Evolutionary conservation across 2,329 filamentous ascomycete genomes (phyloP), one percentile per base, ranked within the genome.

Genomic region (Sporothrix dimorphospora): DNA sequence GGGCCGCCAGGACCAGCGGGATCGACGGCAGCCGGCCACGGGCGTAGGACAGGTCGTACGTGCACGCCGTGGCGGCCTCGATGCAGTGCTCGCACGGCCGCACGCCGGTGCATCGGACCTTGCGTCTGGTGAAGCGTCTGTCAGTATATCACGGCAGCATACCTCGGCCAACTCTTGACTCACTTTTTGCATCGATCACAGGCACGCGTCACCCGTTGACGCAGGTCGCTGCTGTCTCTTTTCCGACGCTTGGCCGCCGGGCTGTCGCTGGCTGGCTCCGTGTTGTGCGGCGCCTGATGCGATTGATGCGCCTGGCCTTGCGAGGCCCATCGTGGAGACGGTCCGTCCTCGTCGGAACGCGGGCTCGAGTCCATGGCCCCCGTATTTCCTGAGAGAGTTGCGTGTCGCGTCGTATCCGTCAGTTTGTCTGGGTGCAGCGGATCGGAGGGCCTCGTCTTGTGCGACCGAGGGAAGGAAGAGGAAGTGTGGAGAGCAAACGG

Each of bases 21-120:
- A 93, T 83, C 90, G 61, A 63, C 91, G n/a, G 90, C 90, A 59
- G 90, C 89, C 24, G 68, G 14, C 71, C 72, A 1, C 76, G 85
- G 73, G 68, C 51, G 27, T 73, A 71, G 27, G 59, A 61, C 19
- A 66, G 34, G 11, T 72, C 71, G 59, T 72, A 72, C 1, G 71
- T 72, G 67, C 71, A 72, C 6, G 5, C 14, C 19, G 34, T 12
- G 3, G 27, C 57, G 34, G 71, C 71, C 19, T 65, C 71, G 24
- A 57, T 38, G 40, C 71, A 72, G 47, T 57, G 55, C 57, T 66
- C 67, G 2, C 71, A 72, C 21, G 71, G 71, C 49, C 47, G 47
- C 12, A 72, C 59, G 24, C 71, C 71, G 1, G 66, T 72, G 67
- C 71, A 72, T 42, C 71, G 67, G 38, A 59, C 71, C 47, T 72